A percentile compares a stretch with the other conserved stretches of the same genome.
Conservation (phyloP, 352 stramenopile species). For the Globisporangium paroecandrum region DNA sequence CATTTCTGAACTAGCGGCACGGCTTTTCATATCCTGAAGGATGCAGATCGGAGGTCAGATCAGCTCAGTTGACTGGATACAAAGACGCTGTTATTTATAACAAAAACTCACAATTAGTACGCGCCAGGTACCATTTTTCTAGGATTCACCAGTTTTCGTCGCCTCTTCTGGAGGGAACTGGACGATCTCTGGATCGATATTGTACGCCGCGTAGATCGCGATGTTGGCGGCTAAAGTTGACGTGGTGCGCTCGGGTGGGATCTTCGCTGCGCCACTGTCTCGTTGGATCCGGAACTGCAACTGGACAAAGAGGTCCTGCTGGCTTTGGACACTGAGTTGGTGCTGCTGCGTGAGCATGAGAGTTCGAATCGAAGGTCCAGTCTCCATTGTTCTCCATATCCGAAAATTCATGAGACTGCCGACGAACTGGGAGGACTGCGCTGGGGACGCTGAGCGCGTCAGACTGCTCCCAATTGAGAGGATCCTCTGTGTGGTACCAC, state of each 20-base stretch:
- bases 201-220: neutral
- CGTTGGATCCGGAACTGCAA: constrained; percentile 6
- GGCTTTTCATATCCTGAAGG: too few relatives aligned
- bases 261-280: neutral
- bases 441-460: constrained; percentile 14
- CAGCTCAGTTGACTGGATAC: neutral
- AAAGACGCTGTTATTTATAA: neutral
- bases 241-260: neutral
- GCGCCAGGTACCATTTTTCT: neutral
- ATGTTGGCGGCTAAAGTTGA: neutral
- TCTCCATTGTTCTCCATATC: neutral
- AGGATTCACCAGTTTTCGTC: neutral
- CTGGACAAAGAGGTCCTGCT: constrained; percentile 5
- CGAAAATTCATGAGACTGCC: constrained; percentile 12
- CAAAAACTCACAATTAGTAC: neutral
- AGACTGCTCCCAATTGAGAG: constrained; percentile 31
- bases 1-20: neutral
- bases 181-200: constrained; percentile 3
- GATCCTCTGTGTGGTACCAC: constrained; percentile 11
- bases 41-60: neutral
- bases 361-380: neutral
- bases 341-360: constrained; percentile 4
- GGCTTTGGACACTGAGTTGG: neutral
- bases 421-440: constrained; percentile 1
- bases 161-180: constrained; percentile 6